phyloP scores from a whole-genome alignment of 176 grass and related monocot species.

The Phoenix dactylifera region DNA sequence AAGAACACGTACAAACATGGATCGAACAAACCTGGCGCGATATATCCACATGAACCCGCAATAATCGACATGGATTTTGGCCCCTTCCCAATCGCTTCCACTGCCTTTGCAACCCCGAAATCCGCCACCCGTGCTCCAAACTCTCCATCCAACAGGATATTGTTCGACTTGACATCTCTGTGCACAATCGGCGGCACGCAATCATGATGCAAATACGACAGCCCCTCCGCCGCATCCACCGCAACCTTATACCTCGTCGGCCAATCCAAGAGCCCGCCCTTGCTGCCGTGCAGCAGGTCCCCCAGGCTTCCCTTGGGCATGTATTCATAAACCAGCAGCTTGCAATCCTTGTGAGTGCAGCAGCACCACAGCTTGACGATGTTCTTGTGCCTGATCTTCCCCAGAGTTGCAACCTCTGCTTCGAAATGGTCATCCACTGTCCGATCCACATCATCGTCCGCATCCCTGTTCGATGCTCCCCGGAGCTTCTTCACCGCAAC shows the following conservation, averaged over 20 bases:
- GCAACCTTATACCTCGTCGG: slow-evolving; percentile 50
- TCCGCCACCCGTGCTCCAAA: slow-evolving; percentile 55
- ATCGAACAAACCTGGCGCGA: slow-evolving; percentile 55
- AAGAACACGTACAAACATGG: no score
- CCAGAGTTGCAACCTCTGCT: slow-evolving; percentile 69
- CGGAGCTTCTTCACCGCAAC: slow-evolving; percentile 82
- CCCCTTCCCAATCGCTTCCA: slow-evolving; percentile 27
- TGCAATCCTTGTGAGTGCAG: slow-evolving; percentile 49
- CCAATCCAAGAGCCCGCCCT: slow-evolving; percentile 59
- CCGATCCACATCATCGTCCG: neutral
- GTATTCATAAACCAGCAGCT: slow-evolving; percentile 76
- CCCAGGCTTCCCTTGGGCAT: slow-evolving; percentile 75
- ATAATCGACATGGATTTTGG: slow-evolving; percentile 75
- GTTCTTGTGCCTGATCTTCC: slow-evolving; percentile 93
- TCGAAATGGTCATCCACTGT: slow-evolving; percentile 42
- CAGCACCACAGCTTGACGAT: slow-evolving; percentile 87
- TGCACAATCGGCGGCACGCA: slow-evolving; percentile 76
- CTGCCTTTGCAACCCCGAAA: slow-evolving; percentile 69
- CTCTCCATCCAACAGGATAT: slow-evolving; percentile 72
- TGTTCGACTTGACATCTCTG: slow-evolving; percentile 83
- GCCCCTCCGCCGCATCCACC: slow-evolving; percentile 59
- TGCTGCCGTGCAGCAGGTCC: slow-evolving; percentile 49
- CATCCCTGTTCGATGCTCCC: slow-evolving; percentile 14
- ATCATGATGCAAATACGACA: slow-evolving; percentile 87
- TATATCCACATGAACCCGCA: slow-evolving; percentile 74